Evolutionary conservation across 1,284 basidiomycete species (phyloP).

Genomic region (Microbotryum violaceum): DNA sequence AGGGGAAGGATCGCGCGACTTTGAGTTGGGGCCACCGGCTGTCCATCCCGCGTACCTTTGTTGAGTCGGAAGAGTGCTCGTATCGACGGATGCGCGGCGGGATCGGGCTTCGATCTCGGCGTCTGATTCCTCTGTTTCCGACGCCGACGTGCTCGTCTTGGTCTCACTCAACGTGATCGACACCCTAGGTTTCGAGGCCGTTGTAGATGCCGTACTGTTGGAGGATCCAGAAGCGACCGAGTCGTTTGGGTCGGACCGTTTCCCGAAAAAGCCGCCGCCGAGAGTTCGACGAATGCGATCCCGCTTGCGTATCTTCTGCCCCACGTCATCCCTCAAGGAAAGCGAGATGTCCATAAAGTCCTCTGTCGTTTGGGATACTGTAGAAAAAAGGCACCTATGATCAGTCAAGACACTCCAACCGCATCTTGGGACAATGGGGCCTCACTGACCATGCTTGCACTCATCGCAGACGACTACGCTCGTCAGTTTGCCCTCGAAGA

Average conservation of each 20-base stretch:
- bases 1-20: conserved; percentile 22
- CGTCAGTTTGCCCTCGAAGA: conserved; percentile 79
- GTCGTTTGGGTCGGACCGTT: conserved; percentile 7
- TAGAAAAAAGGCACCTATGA: neutral
- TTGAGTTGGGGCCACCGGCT: neutral
- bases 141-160: conserved; percentile 17
- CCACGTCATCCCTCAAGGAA: conserved; percentile 72
- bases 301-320: conserved; percentile 52
- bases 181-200: neutral
- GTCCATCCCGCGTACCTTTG: neutral
- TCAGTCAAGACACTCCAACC: neutral
- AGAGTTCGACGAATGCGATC: conserved; percentile 29
- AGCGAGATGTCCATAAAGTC: conserved; percentile 89
- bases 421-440: no score
- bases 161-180: conserved; percentile 17
- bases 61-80: neutral
- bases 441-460: conserved; percentile 57
- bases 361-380: conserved; percentile 77
- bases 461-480: conserved; percentile 87
- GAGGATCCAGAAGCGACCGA: conserved; percentile 1
- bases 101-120: conserved; percentile 18
- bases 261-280: conserved; percentile 23
- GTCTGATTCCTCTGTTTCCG: conserved; percentile 28
- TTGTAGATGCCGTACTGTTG: conserved; percentile 4
- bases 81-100: conserved; percentile 1